phyloP scores from a whole-genome alignment of 257 asterid species.

The Salvia miltiorrhiza region DNA sequence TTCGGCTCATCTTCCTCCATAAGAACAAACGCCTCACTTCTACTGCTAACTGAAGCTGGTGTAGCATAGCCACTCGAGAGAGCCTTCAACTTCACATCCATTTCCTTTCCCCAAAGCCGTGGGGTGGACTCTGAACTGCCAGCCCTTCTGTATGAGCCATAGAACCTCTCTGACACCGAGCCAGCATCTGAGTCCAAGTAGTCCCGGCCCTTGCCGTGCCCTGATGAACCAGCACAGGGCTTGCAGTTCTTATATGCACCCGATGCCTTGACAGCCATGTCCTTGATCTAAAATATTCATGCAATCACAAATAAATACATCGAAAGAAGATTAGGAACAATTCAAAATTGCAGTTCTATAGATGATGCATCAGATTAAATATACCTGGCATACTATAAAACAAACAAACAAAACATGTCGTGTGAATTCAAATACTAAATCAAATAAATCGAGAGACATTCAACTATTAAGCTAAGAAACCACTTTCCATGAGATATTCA shows the following conservation, averaged over 20 bases:
- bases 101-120: slow-evolving; percentile 54
- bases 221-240: slow-evolving; percentile 74
- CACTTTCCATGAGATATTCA: not conserved
- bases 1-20: slow-evolving; percentile 79
- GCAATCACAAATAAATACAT: not conserved
- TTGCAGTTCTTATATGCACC: slow-evolving; percentile 85
- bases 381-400: not conserved
- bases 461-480: not conserved
- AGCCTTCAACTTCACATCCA: slow-evolving; percentile 63
- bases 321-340: not conserved
- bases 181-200: slow-evolving; percentile 58
- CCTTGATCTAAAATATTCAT: slow-evolving; percentile 62
- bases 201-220: slow-evolving; percentile 29
- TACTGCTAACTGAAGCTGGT: slow-evolving; percentile 79
- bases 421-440: not conserved
- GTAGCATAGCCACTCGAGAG: slow-evolving; percentile 84
- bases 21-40: slow-evolving; percentile 62
- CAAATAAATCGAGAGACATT: not conserved
- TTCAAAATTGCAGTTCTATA: slow-evolving; percentile 13
- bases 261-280: slow-evolving; percentile 85
- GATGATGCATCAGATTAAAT: not conserved
- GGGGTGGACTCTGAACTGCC: slow-evolving; percentile 57
- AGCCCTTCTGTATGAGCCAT: slow-evolving; percentile 66
- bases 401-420: not conserved
- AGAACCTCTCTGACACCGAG: slow-evolving; percentile 56